Conservation (phyloP, 495 filamentous ascomycete genomes). For the Penicillium arizonense region DNA sequence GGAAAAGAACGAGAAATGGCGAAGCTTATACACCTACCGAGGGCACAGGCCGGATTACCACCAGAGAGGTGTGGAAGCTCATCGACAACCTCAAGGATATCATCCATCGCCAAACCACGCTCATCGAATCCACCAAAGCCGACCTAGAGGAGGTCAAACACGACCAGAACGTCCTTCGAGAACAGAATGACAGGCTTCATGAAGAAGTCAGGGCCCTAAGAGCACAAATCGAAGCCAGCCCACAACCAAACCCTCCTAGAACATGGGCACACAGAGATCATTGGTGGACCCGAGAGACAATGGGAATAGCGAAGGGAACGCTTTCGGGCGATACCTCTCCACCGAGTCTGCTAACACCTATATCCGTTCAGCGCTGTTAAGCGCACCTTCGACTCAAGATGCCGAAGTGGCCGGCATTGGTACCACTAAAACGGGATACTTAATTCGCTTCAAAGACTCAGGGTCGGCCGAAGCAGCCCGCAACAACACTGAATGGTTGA, state of each 20-base stretch:
- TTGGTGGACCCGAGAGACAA: slow-evolving; percentile 21
- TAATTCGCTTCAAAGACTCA: slow-evolving; percentile 20
- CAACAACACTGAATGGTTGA: slow-evolving; percentile 4
- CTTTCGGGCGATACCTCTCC: slow-evolving; percentile 20
- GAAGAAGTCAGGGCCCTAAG: too few relatives aligned
- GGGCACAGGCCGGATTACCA: neutral
- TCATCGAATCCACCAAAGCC: slow-evolving; percentile 6
- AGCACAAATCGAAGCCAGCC: too few relatives aligned
- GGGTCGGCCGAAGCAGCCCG: slow-evolving; percentile 15
- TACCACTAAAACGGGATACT: slow-evolving; percentile 21
- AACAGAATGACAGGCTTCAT: too few relatives aligned
- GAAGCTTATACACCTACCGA: slow-evolving; percentile 11
- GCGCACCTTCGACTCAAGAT: slow-evolving; percentile 12
- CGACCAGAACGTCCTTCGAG: too few relatives aligned
- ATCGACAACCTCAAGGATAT: slow-evolving; percentile 15
- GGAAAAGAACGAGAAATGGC: slow-evolving; percentile 9
- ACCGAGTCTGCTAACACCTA: slow-evolving; percentile 15
- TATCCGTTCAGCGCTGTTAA: slow-evolving; percentile 14
- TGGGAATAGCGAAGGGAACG: slow-evolving; percentile 8
- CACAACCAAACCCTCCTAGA: too few relatives aligned
- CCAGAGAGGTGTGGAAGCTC: neutral
- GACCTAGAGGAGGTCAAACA: too few relatives aligned
- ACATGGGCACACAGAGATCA: slow-evolving; percentile 7
- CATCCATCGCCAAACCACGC: slow-evolving; percentile 13
- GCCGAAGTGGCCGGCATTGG: slow-evolving; percentile 14